These are phyloP conservation scores for Falciphora oryzae DNA, from an alignment of 2,329 filamentous ascomycete genomes.

Conservation along the genomic window DNA sequence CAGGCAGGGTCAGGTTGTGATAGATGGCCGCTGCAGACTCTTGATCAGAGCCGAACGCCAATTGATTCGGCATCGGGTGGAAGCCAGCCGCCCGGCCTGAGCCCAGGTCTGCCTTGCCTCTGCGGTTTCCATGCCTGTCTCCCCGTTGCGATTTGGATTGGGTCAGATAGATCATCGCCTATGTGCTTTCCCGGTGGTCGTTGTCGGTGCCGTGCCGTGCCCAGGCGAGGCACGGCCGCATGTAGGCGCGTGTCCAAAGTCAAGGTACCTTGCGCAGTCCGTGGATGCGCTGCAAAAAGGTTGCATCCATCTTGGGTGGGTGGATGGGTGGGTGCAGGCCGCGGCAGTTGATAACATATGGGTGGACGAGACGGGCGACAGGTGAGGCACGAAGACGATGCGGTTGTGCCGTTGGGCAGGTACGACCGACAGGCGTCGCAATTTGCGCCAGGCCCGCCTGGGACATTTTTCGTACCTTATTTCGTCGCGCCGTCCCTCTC, in stretches of 20 bases:
- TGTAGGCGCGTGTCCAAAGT: not conserved
- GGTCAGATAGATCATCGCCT: too few relatives aligned
- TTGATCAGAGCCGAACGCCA: not conserved
- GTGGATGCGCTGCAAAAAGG: not conserved
- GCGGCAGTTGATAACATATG: not conserved
- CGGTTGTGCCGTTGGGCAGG: not conserved
- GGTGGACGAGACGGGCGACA: not conserved
- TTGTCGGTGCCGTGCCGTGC: too few relatives aligned
- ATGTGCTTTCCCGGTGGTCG: too few relatives aligned
- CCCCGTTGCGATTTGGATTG: too few relatives aligned
- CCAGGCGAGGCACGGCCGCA: too few relatives aligned
- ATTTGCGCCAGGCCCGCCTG: not conserved
- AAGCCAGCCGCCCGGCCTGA: too few relatives aligned
- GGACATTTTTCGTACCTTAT: not conserved
- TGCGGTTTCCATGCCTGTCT: too few relatives aligned
- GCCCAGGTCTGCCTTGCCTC: too few relatives aligned
- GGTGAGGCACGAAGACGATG: not conserved
- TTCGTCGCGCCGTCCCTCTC: constrained; percentile 3
- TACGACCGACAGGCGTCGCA: not conserved
- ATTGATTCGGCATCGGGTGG: not conserved
- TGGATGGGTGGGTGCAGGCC: not conserved
- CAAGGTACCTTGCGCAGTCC: not conserved
- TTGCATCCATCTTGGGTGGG: not conserved
- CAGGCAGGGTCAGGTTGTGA: not conserved
- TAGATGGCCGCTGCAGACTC: not conserved